Percentiles rank a stretch among this genome's conserved stretches.
These are phyloP conservation scores for Phytophthora pistaciae DNA, from an alignment of 352 stramenopile genomes.

Conservation along the genomic window DNA sequence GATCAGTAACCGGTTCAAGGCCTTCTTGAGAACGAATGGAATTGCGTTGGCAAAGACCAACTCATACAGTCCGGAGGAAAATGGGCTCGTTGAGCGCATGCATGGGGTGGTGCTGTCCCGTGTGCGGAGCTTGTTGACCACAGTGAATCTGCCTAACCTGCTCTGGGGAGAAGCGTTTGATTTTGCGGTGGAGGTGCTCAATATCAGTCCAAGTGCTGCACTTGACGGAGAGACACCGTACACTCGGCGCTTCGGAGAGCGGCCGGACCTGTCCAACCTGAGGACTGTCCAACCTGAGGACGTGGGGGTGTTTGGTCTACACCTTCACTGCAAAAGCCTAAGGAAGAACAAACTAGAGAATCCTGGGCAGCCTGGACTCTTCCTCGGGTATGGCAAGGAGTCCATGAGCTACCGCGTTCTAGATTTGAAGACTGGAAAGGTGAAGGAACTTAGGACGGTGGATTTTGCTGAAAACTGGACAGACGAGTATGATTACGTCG, in stretches of 20 bases:
- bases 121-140: not conserved
- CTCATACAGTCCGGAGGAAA: not conserved
- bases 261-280: not conserved
- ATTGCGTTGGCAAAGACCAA: slow-evolving; percentile 3
- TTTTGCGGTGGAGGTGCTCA: not conserved
- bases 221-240: not conserved
- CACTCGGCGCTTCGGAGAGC: not conserved
- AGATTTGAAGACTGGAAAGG: slow-evolving; percentile 4
- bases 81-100: not conserved
- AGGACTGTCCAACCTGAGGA: not conserved
- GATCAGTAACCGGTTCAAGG: not conserved
- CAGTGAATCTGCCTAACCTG: not conserved
- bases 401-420: slow-evolving; percentile 10
- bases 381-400: slow-evolving; percentile 7
- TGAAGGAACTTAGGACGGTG: slow-evolving; percentile 8
- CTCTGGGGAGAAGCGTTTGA: not conserved
- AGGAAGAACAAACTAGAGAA: slow-evolving; percentile 18
- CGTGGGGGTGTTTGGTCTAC: slow-evolving; percentile 6
- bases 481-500: slow-evolving; percentile 3
- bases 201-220: not conserved
- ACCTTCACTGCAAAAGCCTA: slow-evolving; percentile 7
- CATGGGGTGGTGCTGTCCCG: not conserved
- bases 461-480: slow-evolving; percentile 21
- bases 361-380: slow-evolving; percentile 1
- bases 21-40: not conserved